Conservation (phyloP, 75 land plant genomes). For the Isoetes taiwanensis region DNA sequence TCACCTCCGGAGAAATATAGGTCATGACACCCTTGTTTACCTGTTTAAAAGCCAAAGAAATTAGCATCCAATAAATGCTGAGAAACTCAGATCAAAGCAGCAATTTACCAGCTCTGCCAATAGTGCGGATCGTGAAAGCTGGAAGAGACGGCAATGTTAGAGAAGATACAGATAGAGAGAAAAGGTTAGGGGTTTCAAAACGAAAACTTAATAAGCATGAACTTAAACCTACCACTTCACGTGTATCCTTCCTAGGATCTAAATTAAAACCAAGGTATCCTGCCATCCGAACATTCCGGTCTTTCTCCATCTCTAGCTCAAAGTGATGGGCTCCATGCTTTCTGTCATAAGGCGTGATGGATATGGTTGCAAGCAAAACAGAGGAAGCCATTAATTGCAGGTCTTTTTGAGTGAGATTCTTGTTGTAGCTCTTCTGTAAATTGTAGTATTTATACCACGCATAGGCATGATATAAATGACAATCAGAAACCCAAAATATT, state of each 20-base stretch:
- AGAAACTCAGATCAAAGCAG: background rate
- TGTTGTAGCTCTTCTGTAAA: slow-evolving; percentile 72
- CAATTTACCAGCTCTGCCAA: slow-evolving; percentile 72
- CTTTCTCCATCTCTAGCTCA: slow-evolving; percentile 91
- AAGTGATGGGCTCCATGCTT: slow-evolving; percentile 62
- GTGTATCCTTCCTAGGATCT: slow-evolving; percentile 51
- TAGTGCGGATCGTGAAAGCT: slow-evolving; percentile 55
- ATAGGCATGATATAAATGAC: slow-evolving; percentile 82
- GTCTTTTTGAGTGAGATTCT: slow-evolving; percentile 76
- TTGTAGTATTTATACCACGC: slow-evolving; percentile 88
- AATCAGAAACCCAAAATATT: slow-evolving; percentile 67
- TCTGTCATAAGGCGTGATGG: slow-evolving; percentile 62
- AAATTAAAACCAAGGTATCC: slow-evolving; percentile 56
- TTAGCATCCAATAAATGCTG: background rate
- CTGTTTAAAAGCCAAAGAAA: slow-evolving; percentile 21
- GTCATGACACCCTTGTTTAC: slow-evolving; percentile 73
- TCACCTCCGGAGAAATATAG: slow-evolving; percentile 76
- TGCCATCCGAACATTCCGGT: slow-evolving; percentile 67
- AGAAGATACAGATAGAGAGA: background rate
- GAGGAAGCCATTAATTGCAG: slow-evolving; percentile 89
- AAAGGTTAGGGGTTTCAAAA: background rate
- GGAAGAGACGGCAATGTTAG: slow-evolving; percentile 3
- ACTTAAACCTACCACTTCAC: slow-evolving; percentile 61
- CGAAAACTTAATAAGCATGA: background rate
- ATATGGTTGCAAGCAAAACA: slow-evolving; percentile 68